These are phyloP conservation scores for Ogataea sp. DNA, from an alignment of 805 yeast species.

Conservation along the genomic window DNA sequence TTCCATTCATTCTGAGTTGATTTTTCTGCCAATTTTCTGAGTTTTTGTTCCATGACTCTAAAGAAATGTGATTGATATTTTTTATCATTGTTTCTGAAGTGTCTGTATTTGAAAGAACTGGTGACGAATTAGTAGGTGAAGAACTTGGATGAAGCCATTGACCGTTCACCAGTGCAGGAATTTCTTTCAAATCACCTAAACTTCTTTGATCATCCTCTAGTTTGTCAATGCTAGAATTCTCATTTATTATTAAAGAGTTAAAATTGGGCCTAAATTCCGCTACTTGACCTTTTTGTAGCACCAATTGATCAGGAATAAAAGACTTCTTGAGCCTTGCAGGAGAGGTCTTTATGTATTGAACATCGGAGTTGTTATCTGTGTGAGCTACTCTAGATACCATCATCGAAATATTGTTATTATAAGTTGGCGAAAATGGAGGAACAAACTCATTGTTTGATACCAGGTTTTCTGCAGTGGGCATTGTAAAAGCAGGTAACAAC, in stretches of 20 bases:
- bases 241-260: too few relatives aligned
- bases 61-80: slow-evolving; percentile 15
- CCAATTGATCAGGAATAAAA: background rate
- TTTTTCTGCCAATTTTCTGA: slow-evolving; percentile 13
- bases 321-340: background rate
- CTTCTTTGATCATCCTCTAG: background rate
- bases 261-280: background rate
- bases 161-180: slow-evolving; percentile 11
- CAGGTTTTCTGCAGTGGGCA: background rate
- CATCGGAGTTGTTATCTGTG: background rate
- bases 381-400: background rate
- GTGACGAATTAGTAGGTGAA: background rate
- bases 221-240: too few relatives aligned
- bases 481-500: background rate
- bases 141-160: slow-evolving; percentile 9
- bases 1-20: slow-evolving; percentile 12
- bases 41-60: slow-evolving; percentile 22
- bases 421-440: background rate
- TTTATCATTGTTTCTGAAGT: background rate
- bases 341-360: background rate
- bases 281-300: background rate
- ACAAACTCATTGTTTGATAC: too few relatives aligned
- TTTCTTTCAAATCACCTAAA: slow-evolving; percentile 9
- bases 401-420: background rate
- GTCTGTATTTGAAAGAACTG: too few relatives aligned